These are phyloP conservation scores for Withania somnifera DNA, from an alignment of 305 asterid genomes.

Conservation along the genomic window DNA sequence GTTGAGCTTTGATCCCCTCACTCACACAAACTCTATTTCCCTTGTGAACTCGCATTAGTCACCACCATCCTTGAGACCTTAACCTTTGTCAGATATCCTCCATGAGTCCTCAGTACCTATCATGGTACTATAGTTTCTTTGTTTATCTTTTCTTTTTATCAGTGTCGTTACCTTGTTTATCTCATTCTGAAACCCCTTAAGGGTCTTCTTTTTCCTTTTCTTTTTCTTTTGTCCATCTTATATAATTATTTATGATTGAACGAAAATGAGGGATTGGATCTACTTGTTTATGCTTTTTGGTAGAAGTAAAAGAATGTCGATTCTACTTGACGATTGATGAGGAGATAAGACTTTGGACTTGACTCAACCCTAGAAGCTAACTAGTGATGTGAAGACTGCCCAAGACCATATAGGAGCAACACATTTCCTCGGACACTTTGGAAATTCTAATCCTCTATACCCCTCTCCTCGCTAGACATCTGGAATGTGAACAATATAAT, in stretches of 20 bases:
- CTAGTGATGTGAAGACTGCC: background rate
- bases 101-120: background rate
- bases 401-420: background rate
- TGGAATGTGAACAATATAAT: background rate
- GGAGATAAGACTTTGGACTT: background rate
- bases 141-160: background rate
- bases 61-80: background rate
- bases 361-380: background rate
- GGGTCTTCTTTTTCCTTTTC: background rate
- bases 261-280: background rate
- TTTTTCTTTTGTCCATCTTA: background rate
- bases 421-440: background rate
- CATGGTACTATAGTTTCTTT: background rate
- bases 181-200: slow-evolving; percentile 1
- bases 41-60: background rate
- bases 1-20: background rate
- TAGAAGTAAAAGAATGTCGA: background rate
- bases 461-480: background rate
- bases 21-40: background rate
- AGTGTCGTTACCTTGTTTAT: background rate
- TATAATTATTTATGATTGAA: background rate
- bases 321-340: background rate
- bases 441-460: background rate
- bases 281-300: background rate
- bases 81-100: background rate